Evolutionary conservation across 140 eudicot genomes (phyloP).

Genomic region (Bidens hawaiensis): DNA sequence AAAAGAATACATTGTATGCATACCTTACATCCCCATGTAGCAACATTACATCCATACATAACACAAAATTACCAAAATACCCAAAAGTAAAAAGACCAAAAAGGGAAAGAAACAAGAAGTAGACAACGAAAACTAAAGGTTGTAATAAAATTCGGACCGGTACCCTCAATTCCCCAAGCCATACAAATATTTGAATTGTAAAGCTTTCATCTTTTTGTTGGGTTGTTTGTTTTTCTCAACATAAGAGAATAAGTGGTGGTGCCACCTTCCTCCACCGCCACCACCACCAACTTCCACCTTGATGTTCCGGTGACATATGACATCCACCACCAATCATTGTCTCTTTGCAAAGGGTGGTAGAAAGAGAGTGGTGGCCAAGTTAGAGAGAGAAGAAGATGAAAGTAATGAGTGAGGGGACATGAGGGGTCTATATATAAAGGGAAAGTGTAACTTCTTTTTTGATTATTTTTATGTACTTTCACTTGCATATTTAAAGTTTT

Average conservation of each 20-base stretch:
- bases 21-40: slow-evolving; percentile 64
- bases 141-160: slow-evolving; percentile 74
- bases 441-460: slow-evolving; percentile 23
- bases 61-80: not conserved
- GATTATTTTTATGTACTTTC: not conserved
- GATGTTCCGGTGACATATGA: slow-evolving; percentile 22
- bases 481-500: not conserved
- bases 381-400: slow-evolving; percentile 28
- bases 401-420: slow-evolving; percentile 45
- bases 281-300: slow-evolving; percentile 15
- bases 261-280: slow-evolving; percentile 12
- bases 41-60: slow-evolving; percentile 8
- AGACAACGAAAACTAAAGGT: slow-evolving; percentile 13
- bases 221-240: slow-evolving; percentile 10
- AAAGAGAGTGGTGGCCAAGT: not conserved
- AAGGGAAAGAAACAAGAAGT: slow-evolving; percentile 20
- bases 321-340: slow-evolving; percentile 25
- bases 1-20: slow-evolving; percentile 59
- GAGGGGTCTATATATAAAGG: slow-evolving; percentile 64
- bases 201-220: slow-evolving; percentile 28
- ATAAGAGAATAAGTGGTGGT: slow-evolving; percentile 12
- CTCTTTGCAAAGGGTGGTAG: not conserved
- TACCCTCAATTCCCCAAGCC: slow-evolving; percentile 99
- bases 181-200: slow-evolving; percentile 63
- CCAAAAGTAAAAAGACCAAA: slow-evolving; percentile 3